Evolutionary conservation across 805 yeast species (phyloP).

Genomic region (Yamadazyma laniorum): DNA sequence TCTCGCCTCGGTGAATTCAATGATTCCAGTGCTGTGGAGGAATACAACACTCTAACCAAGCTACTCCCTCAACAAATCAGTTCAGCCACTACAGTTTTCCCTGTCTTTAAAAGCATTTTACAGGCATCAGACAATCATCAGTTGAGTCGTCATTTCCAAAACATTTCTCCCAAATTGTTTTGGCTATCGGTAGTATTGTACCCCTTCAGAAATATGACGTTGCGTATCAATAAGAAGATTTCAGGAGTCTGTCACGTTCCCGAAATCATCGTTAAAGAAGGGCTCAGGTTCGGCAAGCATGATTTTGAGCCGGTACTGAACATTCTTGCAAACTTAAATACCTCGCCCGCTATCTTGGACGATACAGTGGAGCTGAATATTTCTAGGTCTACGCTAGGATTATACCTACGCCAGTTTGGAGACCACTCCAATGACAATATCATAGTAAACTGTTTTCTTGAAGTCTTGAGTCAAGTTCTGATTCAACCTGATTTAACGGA

Average conservation of each 20-base stretch:
- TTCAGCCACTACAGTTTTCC: slow-evolving; percentile 22
- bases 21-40: slow-evolving; percentile 14
- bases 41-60: slow-evolving; percentile 1
- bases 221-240: slow-evolving; percentile 39
- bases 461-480: slow-evolving; percentile 17
- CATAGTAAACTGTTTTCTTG: slow-evolving; percentile 37
- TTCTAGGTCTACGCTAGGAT: slow-evolving; percentile 59
- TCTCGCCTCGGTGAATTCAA: slow-evolving; percentile 14
- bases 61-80: slow-evolving; percentile 16
- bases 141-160: slow-evolving; percentile 7
- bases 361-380: slow-evolving; percentile 16
- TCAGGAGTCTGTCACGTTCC: slow-evolving; percentile 36
- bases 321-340: slow-evolving; percentile 8
- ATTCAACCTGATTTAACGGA: slow-evolving; percentile 1
- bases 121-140: slow-evolving; percentile 1
- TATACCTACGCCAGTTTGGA: slow-evolving; percentile 53
- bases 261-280: slow-evolving; percentile 59
- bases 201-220: slow-evolving; percentile 43
- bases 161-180: slow-evolving; percentile 23
- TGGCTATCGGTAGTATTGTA: slow-evolving; percentile 51
- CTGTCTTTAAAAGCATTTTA: slow-evolving; percentile 16
- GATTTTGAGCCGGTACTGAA: slow-evolving; percentile 51
- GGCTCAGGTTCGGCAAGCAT: slow-evolving; percentile 60
- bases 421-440: slow-evolving; percentile 47
- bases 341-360: slow-evolving; percentile 23